Evolutionary conservation across 208 protist species (phyloP), one percentile per base, ranked within the genome.

Genomic region (Leishmania martiniquensis): DNA sequence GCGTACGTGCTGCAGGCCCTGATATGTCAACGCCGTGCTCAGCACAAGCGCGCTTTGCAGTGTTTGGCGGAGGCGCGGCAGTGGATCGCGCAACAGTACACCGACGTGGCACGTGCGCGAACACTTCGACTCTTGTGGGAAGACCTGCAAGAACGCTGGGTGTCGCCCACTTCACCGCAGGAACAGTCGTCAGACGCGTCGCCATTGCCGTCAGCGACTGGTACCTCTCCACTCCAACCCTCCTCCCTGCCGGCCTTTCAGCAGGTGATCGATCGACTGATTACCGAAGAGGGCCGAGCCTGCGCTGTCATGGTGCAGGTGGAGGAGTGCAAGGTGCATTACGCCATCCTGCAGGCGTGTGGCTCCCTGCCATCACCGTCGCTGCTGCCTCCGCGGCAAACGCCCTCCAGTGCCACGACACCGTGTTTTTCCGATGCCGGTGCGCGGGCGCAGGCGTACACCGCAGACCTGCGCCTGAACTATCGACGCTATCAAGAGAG

Each of bases 291-390:
- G 76, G 29, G 57, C 12, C 72, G 77, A 49, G 86, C 78, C 52
- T 93, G 89, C 63, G 80, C 82, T 51, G 65, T 80, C 4, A 83
- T 87, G 60, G 63, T 93, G 1, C 71, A 70, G 12, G 77, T 83
- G 67, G 89, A 93, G 75, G 68, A 87, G 29, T 93, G 89, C 66
- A 81, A 80, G 22, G 78, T 90, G 51, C 85, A 90, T 70, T 84
- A 87, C 66, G 69, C 85, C 2, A 80, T 90, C 52, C 57, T 79
- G 17, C 82, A 76, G 63, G 15, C 44, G 42, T 83, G 68, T 45
- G 68, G 76, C 45, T 49, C 76, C 17, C 47, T 78, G 63, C 72
- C 71, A 3, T 34, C 77, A 59, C 77, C 67, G 12, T 42, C 42
- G 37, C 77, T 51, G 68, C 68, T 66, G 72, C 51, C 32, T 37